Evolutionary conservation across 345 rosid genomes (phyloP), one percentile per base, ranked within the genome.

Genomic region (Eucalyptus urophylla): DNA sequence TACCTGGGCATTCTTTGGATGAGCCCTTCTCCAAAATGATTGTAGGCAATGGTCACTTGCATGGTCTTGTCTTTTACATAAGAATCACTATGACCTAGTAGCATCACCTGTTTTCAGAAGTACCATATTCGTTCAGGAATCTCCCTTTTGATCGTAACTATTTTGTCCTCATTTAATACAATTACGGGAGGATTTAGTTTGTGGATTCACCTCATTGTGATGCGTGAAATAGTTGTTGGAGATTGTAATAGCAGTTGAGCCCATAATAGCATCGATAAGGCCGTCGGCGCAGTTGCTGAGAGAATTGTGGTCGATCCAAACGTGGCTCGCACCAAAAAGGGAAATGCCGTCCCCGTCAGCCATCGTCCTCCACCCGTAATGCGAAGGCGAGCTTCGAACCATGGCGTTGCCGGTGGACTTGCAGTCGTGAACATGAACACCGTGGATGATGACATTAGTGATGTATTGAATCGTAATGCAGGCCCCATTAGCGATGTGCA

Each of bases 1-100:
- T 90, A 92, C 99, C 99, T 96, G 89, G 99, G 99, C 99, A 97
- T 97, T 93, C 99, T 95, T 92, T 97, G 99, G 90, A 98, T 94
- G 27, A 98, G 96, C 85, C 99, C 99, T 89, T 98, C 99, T 37
- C 99, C 99, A 58, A 98, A 98, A 93, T 98, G 99, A 92, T 98
- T 98, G 92, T 98, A 98, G 86, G 99, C 96, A 88, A 98, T 96
- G 88, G 99, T 97, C 80, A 95, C 99, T 90, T 96, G 98, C 99
- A 97, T 97, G 87, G 87, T 91, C 96, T 96, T 97, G 94, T 97
- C 99, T 91, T 96, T 95, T 5, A 92, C 92, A 88, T 97, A 97
- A 8, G 99, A 95, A 89, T 97, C 99, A 51, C 99, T 97, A 89
- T 97, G 99, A 60, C 99, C 99, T 94, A 97, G 89, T 86, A 97